Base-by-base conservation (phyloP, 2,329 filamentous ascomycete genomes). In the Fusarium poae region DNA sequence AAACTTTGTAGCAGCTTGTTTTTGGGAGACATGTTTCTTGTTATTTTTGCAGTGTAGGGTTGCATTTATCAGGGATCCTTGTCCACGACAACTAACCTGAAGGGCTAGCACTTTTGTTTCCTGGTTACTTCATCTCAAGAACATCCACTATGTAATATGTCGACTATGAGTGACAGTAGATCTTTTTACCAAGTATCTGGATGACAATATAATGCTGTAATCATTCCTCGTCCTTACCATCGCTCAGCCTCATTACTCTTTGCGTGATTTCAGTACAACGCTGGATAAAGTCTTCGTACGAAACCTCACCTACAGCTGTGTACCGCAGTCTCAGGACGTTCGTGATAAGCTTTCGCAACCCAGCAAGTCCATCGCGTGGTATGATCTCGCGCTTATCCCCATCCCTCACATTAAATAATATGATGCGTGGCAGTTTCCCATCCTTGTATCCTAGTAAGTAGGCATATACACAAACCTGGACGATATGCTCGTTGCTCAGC, bases 371-470 rank as follows among this genome's bases (percentile, higher is more conserved):
- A 42, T 51, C 1, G 0, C 20, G 53, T 15, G 68, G 53, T 21
- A 25, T 61, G 29, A 77, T 68, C 45, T 72, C 65, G 42, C 50
- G 57, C 45, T 73, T 74, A 20, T 75, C 72, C 25, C 75, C 75
- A 23, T 73, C 68, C 15, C 70, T 68, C 29, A 76, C 68, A 21
- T 77, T 77, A 52, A 67, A 77, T n/a, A 77, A 52, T 5, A 76
- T 50, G 8, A 68, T 65, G 12, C 61, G 56, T 18, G 67, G 75
- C 30, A 67, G 8, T 7, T 57, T 51, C 10, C 53, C 49, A 2
- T 39, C 1, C 9, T 20, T 7, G 42, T 42, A 35, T 6, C 61
- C 54, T 30, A 58, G 57, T 6, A 77, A 49, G 48, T 75, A 75
- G 32, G 70, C 72, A 63, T 77, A 77, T 9, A 60, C 50, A 21